Base-by-base conservation (phyloP, 495 filamentous ascomycete genomes). In the Podospora appendiculata region DNA sequence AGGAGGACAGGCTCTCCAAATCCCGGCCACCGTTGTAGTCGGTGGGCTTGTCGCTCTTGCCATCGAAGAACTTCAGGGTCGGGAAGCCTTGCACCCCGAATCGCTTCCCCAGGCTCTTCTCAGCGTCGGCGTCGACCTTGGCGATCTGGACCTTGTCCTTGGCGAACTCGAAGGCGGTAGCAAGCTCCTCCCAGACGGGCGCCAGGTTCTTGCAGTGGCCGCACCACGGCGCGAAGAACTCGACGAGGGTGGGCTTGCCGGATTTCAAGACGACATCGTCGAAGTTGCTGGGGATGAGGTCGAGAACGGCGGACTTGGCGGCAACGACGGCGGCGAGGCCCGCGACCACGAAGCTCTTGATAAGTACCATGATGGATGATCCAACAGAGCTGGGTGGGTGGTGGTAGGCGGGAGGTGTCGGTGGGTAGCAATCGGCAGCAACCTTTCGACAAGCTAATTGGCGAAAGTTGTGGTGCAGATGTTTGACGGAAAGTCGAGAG, bases 171-270 rank as follows among this genome's bases (percentile, higher is more conserved):
- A 88, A 90, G 47, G 72, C 73, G 35, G 77, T 68, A 47, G 83
- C 92, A n/a, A 98, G 82, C 69, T 98, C 87, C 68, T 98, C 93
- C 69, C 93, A 98, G 49, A 93, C 74, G 40, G 93, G 93, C 17
- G 91, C 94, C 9, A 98, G 87, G 52, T 72, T 96, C 78, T 97
- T 97, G 87, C 93, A 98, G 80, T 98, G 68, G 44, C 94, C 94
- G 70, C 94, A 98, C 93, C 93, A 98, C 52, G 93, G 93, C 45
- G 93, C 93, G 70, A 96, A 98, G 80, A 98, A 98, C 67, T 98
- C 93, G 54, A 98, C 93, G 36, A 98, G 82, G 0, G 94, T 90
- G 32, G 94, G 94, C 75, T 95, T 97, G 65, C 89, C 89, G 50
- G 87, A 90, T 63, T 93, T 79, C 34, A 97, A 79, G 54, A 96